Evolutionary conservation across 2,329 filamentous ascomycete genomes (phyloP), one percentile per base, ranked within the genome.

Genomic region (Tolypocladium tropicale): DNA sequence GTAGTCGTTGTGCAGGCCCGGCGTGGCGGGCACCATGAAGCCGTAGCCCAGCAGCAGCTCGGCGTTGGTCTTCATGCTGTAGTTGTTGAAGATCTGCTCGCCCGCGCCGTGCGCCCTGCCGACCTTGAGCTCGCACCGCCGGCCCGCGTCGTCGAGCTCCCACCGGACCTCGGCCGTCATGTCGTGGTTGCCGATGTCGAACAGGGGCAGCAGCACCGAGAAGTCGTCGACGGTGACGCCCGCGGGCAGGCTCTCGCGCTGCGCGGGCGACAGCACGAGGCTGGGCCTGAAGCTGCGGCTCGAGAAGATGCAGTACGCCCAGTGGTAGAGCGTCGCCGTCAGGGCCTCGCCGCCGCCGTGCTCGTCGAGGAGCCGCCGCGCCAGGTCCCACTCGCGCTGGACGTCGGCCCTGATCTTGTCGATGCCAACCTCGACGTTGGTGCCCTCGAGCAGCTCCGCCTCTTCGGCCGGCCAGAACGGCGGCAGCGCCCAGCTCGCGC

Each of bases 141-240:
- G 60, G 4, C 62, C 58, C 9, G 70, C 64, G 12, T 76, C 69
- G 25, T 77, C 67, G 2, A 77, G 73, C 28, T 78, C 74, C 87
- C 87, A 90, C 46, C 75, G 70, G 1, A 84, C 78, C 46, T 77
- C 71, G 0, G 83, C 78, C 23, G 78, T 71, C 52, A 85, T 84
- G 53, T 81, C 79, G 65, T 91, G 88, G 64, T 91, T 91, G 12
- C 82, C 82, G 32, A 90, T 76, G 65, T 91, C 88, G 56, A 89
- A 80, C 4, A 90, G 73, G 1, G 88, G 88, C 36, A 90, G 74
- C 6, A 91, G 74, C 9, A 90, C 77, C 1, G 85, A 86, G 57
- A 88, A 85, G 62, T 83, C 81, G 53, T 86, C 82, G 4, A 74
- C 34, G 34, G 65, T 60, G 1, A 69, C 64, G 10, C 67, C 65